Base-by-base conservation (phyloP, 1,139 yeast genomes). In the Blastobotrys capitulatus region DNA sequence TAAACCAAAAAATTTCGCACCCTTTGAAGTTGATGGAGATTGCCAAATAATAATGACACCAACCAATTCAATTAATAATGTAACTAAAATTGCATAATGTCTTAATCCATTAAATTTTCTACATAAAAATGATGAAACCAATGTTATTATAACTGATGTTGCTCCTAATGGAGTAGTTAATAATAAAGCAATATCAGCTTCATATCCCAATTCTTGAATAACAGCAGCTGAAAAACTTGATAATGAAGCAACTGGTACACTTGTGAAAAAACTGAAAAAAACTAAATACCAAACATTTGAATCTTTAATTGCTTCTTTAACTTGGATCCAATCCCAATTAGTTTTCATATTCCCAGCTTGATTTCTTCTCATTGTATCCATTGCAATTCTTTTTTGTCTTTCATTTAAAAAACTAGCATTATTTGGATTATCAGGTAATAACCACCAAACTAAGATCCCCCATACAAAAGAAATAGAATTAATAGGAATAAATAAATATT, bases 371-470 rank as follows among this genome's bases (percentile, higher is more conserved):
- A 53, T 31, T 19, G 51, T 38, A 9, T 35, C 46, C 9, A 51
- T 20, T 9, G 51, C 53, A 15, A 53, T 44, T 29, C 31, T 38
- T 29, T 45, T 38, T 37, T 51, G 52, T 15, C 42, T 65, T n/a
- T 72, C 70, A 20, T 63, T 63, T 38, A 79, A 65, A 58, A 73
- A 78, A 73, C 77, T 73, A 1, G 83, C 80, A 25, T 66, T 62
- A 18, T 74, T 65, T 27, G 82, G 82, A 35, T 69, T 66, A 58
- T 76, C 80, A 1, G 84, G 83, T 41, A 79, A 72, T 52, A 52
- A 60, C 61, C 42, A 75, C 12, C 79, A 77, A 73, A 82, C 75
- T n/a, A 66, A 52, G 43, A 78, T 65, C 12, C 80, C 69, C 51
- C 75, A 57, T 22, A 71, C 44, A 12, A 42, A 27, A 1, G 54